These are phyloP conservation scores for Cercospora sp. DNA, from an alignment of 2,329 filamentous ascomycete species.

Conservation along the genomic window DNA sequence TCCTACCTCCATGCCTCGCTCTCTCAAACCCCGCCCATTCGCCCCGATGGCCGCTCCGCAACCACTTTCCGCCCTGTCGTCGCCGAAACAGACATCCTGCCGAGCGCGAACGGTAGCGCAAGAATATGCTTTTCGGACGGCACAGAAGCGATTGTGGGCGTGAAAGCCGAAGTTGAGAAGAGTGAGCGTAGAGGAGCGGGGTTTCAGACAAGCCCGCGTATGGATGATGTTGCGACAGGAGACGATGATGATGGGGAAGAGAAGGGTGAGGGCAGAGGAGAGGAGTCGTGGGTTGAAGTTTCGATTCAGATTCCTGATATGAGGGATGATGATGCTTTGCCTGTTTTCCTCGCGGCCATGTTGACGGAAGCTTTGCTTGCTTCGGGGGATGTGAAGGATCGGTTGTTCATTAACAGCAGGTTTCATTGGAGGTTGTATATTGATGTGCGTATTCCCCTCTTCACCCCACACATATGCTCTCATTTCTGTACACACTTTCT, in stretches of 20 bases:
- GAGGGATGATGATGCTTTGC: constrained; percentile 86
- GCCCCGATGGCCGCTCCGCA: constrained; percentile 78
- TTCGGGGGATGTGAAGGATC: constrained; percentile 65
- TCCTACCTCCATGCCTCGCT: constrained; percentile 92
- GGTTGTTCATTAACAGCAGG: constrained; percentile 80
- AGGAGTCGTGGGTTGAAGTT: constrained; percentile 82
- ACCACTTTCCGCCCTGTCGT: constrained; percentile 88
- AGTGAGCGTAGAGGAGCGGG: constrained; percentile 47
- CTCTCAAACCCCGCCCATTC: constrained; percentile 76
- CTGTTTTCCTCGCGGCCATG: constrained; percentile 85
- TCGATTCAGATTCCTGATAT: constrained; percentile 88
- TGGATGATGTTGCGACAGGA: constrained; percentile 25
- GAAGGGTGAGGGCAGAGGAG: constrained; percentile 47
- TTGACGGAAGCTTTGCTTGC: constrained; percentile 81
- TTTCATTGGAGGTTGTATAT: constrained; percentile 98
- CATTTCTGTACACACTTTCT: not conserved
- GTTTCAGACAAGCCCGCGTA: constrained; percentile 4
- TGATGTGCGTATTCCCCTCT: constrained; percentile 66
- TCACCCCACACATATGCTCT: too few species aligned
- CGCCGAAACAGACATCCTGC: constrained; percentile 87
- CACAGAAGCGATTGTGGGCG: constrained; percentile 90
- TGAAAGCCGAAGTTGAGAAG: constrained; percentile 91
- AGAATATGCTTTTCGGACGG: constrained; percentile 93
- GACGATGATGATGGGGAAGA: constrained; percentile 46
- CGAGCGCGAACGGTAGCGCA: constrained; percentile 86